Evolutionary conservation across 1,139 yeast genomes (phyloP), one percentile per base, ranked within the genome.

Genomic region (Blastobotrys ciferrii): DNA sequence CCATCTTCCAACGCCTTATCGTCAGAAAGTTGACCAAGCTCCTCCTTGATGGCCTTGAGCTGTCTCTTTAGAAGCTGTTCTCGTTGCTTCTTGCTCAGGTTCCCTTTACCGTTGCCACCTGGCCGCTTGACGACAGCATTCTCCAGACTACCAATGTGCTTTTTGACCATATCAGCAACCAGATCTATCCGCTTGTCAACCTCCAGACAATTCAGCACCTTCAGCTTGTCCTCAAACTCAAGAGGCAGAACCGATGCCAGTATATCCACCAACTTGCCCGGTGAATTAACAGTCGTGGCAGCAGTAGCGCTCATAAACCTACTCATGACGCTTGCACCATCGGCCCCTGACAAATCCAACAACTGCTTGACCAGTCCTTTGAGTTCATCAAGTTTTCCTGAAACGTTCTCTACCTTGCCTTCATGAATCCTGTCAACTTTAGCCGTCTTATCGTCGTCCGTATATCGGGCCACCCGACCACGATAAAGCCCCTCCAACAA

Each of bases 231-330:
- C 2, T 53, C 54, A 36, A 53, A 58, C 1, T 61, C 57, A 23
- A 69, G 56, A 11, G 72, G 72, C 37, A 70, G 57, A 14, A 69
- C 59, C n/a, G 70, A 61, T 9, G 63, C 63, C 41, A 69, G 55
- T 32, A 69, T 52, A 49, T 70, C 74, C 1, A 68, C 64, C 32
- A 70, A 48, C 42, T 58, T 55, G 2, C 65, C 62, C 2, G 72
- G 66, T 6, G 66, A 58, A 32, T 58, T 53, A 11, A 56, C 51
- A 11, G 57, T 48, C 50, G 52, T 53, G 45, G 58, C 50, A 47
- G 50, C 48, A 14, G 48, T 45, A 11, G 46, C 46, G 3, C 46
- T 31, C 30, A 40, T 23, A 23, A 50, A 48, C 47, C 42, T 31
- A 23, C 36, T 25, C 33, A 50, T 25, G 32, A 50, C 43, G 11